Evolutionary conservation across 2,329 filamentous ascomycete species (phyloP).

Genomic region (Paramyrothecium roridum): DNA sequence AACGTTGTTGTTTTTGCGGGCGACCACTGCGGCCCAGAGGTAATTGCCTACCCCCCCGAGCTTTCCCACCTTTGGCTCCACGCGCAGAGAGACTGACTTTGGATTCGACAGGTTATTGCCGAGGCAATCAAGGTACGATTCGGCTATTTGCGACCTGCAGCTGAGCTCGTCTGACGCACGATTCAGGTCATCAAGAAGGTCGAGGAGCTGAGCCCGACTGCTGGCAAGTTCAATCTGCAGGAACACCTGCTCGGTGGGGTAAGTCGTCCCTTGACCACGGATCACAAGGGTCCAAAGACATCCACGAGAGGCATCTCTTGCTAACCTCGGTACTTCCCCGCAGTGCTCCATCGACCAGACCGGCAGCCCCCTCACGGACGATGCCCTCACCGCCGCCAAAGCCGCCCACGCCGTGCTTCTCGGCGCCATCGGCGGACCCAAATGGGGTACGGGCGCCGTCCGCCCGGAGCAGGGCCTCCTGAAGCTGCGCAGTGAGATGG

Average conservation of each 20-base stretch:
- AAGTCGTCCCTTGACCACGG: conserved; percentile 36
- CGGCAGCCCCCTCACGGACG: conserved; percentile 73
- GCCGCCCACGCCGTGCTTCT: conserved; percentile 82
- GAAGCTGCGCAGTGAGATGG: conserved; percentile 83
- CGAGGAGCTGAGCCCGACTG: conserved; percentile 65
- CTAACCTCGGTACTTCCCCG: conserved; percentile 6
- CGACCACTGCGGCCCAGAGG: conserved; percentile 83
- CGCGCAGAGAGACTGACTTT: conserved; percentile 13
- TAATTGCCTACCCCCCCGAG: conserved; percentile 33
- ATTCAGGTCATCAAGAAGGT: conserved; percentile 72
- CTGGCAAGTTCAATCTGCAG: conserved; percentile 79
- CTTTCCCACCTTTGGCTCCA: conserved; percentile 12
- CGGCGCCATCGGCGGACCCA: conserved; percentile 84
- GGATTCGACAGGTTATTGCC: conserved; percentile 57
- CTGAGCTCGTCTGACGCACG: conserved; percentile 9
- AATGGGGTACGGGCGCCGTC: conserved; percentile 87
- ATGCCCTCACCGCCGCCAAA: conserved; percentile 77
- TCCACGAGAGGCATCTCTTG: conserved; percentile 6
- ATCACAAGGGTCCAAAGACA: conserved; percentile 8
- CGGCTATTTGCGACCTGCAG: conserved; percentile 7
- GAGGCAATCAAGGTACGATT: conserved; percentile 75
- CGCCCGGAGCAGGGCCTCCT: conserved; percentile 90
- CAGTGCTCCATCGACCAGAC: conserved; percentile 86
- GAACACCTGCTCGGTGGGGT: conserved; percentile 87
- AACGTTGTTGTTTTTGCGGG: conserved; percentile 78